Conservation (phyloP, 2,329 filamentous ascomycete species). For the Neoascochyta sp. region DNA sequence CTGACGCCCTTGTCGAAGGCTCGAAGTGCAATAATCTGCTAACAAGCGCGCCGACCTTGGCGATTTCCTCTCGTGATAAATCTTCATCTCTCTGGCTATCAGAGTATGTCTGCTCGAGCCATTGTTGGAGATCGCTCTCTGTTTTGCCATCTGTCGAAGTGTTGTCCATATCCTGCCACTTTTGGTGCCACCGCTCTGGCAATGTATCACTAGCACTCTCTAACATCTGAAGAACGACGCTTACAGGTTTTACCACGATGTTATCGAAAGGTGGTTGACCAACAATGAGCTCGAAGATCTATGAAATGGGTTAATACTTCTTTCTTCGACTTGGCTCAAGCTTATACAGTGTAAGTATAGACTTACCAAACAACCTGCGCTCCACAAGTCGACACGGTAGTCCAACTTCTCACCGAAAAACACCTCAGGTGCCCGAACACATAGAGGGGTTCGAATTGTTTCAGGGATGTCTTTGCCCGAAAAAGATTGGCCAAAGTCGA, state of each 20-base stretch:
- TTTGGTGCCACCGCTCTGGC: constrained; percentile 33
- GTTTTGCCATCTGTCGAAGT: constrained; percentile 10
- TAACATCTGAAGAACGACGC: constrained; percentile 37
- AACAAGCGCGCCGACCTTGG: constrained; percentile 13
- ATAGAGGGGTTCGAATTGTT: constrained; percentile 35
- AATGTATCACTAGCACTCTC: constrained; percentile 35
- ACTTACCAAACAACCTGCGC: constrained; percentile 38
- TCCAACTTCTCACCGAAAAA: constrained; percentile 38
- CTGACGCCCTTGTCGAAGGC: constrained; percentile 15
- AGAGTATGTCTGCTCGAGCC: constrained; percentile 41
- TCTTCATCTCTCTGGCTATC: constrained; percentile 20
- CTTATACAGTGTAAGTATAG: constrained; percentile 4
- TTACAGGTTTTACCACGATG: constrained; percentile 32
- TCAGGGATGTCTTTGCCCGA: constrained; percentile 13
- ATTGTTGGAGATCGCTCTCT: constrained; percentile 30
- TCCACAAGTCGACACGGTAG: constrained; percentile 40
- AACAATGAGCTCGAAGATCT: constrained; percentile 41
- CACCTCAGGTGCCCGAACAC: constrained; percentile 38
- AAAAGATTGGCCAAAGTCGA: constrained; percentile 43
- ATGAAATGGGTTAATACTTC: constrained; percentile 9
- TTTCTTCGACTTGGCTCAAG: constrained; percentile 25
- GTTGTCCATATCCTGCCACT: constrained; percentile 25
- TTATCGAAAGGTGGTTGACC: constrained; percentile 41
- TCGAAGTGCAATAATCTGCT: constrained; percentile 16
- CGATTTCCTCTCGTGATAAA: constrained; percentile 16